Evolutionary conservation across 208 protist species (phyloP).

Genomic region (Wallacemonas sp.): DNA sequence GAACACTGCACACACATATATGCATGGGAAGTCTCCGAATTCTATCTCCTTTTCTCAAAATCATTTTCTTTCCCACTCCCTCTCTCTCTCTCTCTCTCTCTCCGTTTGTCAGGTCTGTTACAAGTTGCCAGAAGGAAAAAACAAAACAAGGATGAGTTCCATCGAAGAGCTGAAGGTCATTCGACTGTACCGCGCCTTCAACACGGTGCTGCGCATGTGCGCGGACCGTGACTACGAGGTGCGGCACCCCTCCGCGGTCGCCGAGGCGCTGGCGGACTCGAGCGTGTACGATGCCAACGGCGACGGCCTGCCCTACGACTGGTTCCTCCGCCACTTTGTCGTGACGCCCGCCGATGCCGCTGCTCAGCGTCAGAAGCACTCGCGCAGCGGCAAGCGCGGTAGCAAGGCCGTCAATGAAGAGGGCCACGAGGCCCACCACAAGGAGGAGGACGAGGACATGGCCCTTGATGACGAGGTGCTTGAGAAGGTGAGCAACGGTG

Average conservation of each 20-base stretch:
- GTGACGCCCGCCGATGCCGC: slow-evolving; percentile 30
- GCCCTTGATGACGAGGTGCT: slow-evolving; percentile 21
- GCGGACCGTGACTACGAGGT: slow-evolving; percentile 76
- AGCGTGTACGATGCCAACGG: slow-evolving; percentile 35
- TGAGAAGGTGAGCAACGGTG: slow-evolving; percentile 26
- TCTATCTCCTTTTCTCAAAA: too few relatives aligned
- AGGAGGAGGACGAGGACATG: slow-evolving; percentile 14
- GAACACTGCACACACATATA: too few relatives aligned
- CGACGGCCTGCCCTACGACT: slow-evolving; percentile 67
- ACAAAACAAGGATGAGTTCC: slow-evolving; percentile 53
- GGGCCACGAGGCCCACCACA: slow-evolving; percentile 23
- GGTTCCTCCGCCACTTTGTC: slow-evolving; percentile 73
- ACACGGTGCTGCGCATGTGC: slow-evolving; percentile 80
- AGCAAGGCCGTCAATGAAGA: slow-evolving; percentile 24
- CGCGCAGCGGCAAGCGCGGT: slow-evolving; percentile 6
- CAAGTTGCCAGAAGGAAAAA: background rate
- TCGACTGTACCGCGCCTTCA: slow-evolving; percentile 79
- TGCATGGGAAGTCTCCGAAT: too few relatives aligned
- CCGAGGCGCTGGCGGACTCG: slow-evolving; percentile 49
- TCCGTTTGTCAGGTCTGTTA: background rate
- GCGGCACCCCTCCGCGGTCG: slow-evolving; percentile 72
- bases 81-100: background rate
- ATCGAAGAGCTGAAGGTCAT: slow-evolving; percentile 73
- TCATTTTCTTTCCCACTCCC: slow-evolving; percentile 8
- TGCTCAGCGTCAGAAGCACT: slow-evolving; percentile 7